Conservation (phyloP, 371 early-diverging fungal species). For the Rhizopus microsporus region DNA sequence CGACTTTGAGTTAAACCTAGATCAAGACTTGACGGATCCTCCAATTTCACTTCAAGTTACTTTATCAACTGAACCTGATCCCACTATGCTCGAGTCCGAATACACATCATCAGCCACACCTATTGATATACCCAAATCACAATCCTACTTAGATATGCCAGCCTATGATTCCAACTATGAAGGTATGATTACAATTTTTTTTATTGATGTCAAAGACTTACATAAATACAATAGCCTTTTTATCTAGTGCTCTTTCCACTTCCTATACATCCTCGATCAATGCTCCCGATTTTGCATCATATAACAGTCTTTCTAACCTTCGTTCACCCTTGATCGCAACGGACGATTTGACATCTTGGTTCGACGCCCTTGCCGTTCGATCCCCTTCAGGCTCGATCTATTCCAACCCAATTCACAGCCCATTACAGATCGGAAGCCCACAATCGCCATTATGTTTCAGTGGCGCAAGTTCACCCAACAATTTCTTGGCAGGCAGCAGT, state of each 20-base stretch:
- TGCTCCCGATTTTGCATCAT: neutral
- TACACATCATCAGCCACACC: conserved; percentile 4
- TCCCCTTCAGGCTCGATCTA: conserved; percentile 23
- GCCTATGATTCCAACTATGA: neutral
- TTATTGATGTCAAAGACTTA: neutral
- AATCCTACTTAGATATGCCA: conserved; percentile 6
- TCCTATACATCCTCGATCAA: neutral
- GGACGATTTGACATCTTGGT: conserved; percentile 22
- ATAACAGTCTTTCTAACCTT: conserved; percentile 9
- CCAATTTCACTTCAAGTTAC: conserved; percentile 17
- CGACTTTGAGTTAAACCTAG: conserved; percentile 4
- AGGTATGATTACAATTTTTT: conserved; percentile 1
- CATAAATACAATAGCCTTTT: neutral
- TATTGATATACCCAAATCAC: conserved; percentile 24
- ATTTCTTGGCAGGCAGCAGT: conserved; percentile 12
- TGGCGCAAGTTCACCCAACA: neutral
- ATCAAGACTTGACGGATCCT: neutral
- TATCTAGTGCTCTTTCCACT: neutral
- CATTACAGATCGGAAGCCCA: conserved; percentile 18
- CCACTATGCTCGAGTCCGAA: neutral
- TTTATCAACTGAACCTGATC: conserved; percentile 11
- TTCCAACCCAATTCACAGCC: conserved; percentile 16
- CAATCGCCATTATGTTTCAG: conserved; percentile 7
- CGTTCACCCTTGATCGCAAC: conserved; percentile 10
- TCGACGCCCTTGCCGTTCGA: conserved; percentile 24